Evolutionary conservation across 345 rosid species (phyloP).

Genomic region (Noccaea caerulescens): DNA sequence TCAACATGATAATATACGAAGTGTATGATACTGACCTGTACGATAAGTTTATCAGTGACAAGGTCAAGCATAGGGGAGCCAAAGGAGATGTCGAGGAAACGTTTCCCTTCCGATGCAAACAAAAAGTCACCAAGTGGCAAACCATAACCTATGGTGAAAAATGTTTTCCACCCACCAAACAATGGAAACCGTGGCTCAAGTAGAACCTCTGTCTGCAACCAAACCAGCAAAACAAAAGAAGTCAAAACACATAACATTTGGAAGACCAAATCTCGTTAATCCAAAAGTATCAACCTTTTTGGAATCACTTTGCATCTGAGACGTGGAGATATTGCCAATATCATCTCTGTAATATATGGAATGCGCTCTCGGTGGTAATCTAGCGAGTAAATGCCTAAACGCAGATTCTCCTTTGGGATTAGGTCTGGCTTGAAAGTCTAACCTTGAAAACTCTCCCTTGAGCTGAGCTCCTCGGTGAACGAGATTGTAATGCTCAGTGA

Average conservation of each 20-base stretch:
- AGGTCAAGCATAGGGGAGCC: conserved; percentile 78
- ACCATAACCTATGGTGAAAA: conserved; percentile 93
- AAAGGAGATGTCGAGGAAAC: conserved; percentile 70
- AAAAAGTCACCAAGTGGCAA: conserved; percentile 86
- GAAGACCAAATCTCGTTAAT: neutral
- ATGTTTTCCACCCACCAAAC: conserved; percentile 97
- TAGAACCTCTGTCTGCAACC: conserved; percentile 77
- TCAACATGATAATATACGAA: no score
- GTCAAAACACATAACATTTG: conserved; percentile 38
- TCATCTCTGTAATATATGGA: conserved; percentile 93
- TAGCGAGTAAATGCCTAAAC: conserved; percentile 69
- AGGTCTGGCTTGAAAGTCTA: conserved; percentile 83
- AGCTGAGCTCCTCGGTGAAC: conserved; percentile 80
- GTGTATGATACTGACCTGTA: conserved; percentile 62
- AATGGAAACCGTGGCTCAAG: conserved; percentile 94
- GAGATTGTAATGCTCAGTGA: conserved; percentile 81
- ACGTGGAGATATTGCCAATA: conserved; percentile 98
- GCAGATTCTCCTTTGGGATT: conserved; percentile 72
- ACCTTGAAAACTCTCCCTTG: conserved; percentile 96
- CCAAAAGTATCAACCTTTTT: conserved; percentile 60
- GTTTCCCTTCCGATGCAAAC: conserved; percentile 76
- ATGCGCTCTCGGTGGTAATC: conserved; percentile 91
- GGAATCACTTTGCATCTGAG: conserved; percentile 76
- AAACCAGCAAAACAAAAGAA: conserved; percentile 16
- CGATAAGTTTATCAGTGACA: conserved; percentile 70